Evolutionary conservation across 768 basidiomycete genomes (phyloP).

Genomic region (Panaeolus cyanescens): DNA sequence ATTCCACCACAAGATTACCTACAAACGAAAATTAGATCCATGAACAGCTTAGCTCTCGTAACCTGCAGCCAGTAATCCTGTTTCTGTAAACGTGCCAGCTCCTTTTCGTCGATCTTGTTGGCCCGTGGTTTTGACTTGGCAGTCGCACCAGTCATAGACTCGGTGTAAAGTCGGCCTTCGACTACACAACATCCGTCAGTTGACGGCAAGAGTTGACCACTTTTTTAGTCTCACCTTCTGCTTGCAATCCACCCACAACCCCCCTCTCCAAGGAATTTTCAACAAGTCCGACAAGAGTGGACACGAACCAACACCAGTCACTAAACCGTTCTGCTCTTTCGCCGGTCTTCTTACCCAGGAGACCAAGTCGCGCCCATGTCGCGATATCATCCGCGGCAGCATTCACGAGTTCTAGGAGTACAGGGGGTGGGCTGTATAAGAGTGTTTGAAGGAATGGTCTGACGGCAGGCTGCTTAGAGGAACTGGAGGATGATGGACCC

Average conservation of each 20-base stretch:
- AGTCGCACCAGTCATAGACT: slow-evolving; percentile 68
- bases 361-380: slow-evolving; percentile 72
- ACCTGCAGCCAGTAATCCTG: slow-evolving; percentile 80
- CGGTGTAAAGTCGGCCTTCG: slow-evolving; percentile 69
- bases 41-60: slow-evolving; percentile 67
- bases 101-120: slow-evolving; percentile 66
- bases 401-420: slow-evolving; percentile 76
- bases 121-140: slow-evolving; percentile 65
- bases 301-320: slow-evolving; percentile 86
- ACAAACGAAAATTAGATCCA: slow-evolving; percentile 92
- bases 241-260: slow-evolving; percentile 63
- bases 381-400: slow-evolving; percentile 77
- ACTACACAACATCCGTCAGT: slow-evolving; percentile 41
- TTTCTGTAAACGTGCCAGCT: slow-evolving; percentile 64
- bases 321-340: slow-evolving; percentile 73
- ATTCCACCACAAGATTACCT: slow-evolving; percentile 17
- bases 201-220: slow-evolving; percentile 2
- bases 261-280: slow-evolving; percentile 82
- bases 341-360: slow-evolving; percentile 66
- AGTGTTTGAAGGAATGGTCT: slow-evolving; percentile 74
- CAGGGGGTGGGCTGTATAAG: slow-evolving; percentile 80
- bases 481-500: background rate
- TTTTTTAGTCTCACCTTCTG: slow-evolving; percentile 52
- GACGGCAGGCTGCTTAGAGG: slow-evolving; percentile 34
- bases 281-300: slow-evolving; percentile 78